Percentiles rank a stretch among this genome's conserved stretches.
Conservation (phyloP, 139 green algal species). For the Coccomyxa sp. region DNA sequence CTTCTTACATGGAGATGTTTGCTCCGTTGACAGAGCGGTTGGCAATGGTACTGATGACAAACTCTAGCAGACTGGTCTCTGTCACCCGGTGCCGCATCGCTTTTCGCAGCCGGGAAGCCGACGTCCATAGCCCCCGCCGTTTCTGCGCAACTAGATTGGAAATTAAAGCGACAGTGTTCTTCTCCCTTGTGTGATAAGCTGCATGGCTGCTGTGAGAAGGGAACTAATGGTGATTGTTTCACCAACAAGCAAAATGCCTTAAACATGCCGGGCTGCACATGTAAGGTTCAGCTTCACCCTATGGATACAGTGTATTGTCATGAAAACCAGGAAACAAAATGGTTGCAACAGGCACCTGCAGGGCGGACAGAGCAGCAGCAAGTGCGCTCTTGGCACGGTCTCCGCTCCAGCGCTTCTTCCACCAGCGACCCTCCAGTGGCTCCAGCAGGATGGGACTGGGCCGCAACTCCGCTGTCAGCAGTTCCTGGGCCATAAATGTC, state of each 20-base stretch:
- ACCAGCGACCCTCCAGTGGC: not conserved
- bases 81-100: no score
- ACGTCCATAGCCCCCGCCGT: no score
- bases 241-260: no score
- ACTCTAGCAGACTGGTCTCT: no score
- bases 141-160: no score
- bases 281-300: not conserved
- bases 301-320: not conserved
- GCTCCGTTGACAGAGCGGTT: not conserved
- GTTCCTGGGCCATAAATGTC: not conserved
- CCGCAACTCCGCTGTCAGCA: not conserved
- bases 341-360: not conserved
- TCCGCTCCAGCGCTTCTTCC: constrained; percentile 7
- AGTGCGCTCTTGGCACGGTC: not conserved
- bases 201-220: no score
- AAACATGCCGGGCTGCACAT: no score
- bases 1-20: not conserved
- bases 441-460: constrained; percentile 1
- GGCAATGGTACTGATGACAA: not conserved
- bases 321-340: not conserved
- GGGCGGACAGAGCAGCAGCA: not conserved
- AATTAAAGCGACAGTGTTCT: no score
- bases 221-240: no score
- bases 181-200: no score
- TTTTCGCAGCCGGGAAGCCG: no score